Base-by-base conservation (phyloP, 495 filamentous ascomycete genomes). In the Copromyces sp. region DNA sequence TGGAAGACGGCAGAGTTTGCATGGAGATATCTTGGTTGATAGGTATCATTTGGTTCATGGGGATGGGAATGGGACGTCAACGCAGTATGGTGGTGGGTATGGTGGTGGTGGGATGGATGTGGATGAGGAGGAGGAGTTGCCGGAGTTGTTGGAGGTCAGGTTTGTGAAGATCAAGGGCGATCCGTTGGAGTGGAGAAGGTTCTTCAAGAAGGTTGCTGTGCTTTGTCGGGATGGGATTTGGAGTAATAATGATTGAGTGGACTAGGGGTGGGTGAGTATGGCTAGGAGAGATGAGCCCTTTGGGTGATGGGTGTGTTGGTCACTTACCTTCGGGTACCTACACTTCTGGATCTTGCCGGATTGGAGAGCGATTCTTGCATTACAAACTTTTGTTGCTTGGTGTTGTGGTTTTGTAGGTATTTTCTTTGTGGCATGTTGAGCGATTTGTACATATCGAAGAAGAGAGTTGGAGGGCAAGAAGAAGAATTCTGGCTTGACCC, bases 101-200 rank as follows among this genome's bases (percentile, higher is more conserved):
- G 42, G 42, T 53, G 45, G 53, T 44, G 41, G 41, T 61, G 53
- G 53, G 29, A 61, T 61, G 53, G 24, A 61, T 16, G 24, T 61
- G 24, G 53, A 61, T 4, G 88, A 86, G 71, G 83, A 81, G 14
- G 81, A 80, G 70, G 87, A 88, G 77, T 77, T 97, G 70, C 84
- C 94, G 59, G 94, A 98, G 77, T 77, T 97, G 70, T 84, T 95
- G 65, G 94, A 98, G 82, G 92, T 97, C 12, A 86, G 93, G 72
- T 98, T 99, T 80, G 87, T 97, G 74, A 99, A 99, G 82, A 87
- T 90, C 45, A 96, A 96, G 82, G 95, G 96, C 14, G 95, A 99
- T 85, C 96, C 96, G 12, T 81, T 99, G 39, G 95, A 98, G 86
- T 99, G 95, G 95, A 87, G 95, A 71, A 86, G 95, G 69, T 95